Percentiles rank a stretch among this genome's conserved stretches.
phyloP scores from a whole-genome alignment of 1,284 basidiomycete species.

The Cystobasidiaceae sp. region DNA sequence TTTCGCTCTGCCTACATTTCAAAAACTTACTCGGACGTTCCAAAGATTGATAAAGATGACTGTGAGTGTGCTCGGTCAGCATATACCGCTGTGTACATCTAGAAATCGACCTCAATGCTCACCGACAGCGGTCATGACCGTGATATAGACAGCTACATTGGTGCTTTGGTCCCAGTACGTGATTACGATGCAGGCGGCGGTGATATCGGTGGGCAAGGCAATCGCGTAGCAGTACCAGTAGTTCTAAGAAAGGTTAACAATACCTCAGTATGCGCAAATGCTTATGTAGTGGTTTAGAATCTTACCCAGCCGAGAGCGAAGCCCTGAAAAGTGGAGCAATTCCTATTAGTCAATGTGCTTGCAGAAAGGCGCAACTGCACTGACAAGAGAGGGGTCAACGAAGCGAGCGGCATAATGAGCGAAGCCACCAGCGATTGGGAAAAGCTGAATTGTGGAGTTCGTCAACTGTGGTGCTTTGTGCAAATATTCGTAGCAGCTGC shows the following conservation, averaged over 20 bases:
- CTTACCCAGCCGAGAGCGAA: not conserved
- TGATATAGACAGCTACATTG: not conserved
- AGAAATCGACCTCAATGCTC: conserved; percentile 32
- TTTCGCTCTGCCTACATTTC: not conserved
- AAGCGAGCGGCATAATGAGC: conserved; percentile 72
- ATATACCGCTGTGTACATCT: not conserved
- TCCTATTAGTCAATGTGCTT: too few relatives aligned
- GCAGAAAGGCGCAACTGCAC: too few relatives aligned
- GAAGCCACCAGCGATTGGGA: conserved; percentile 59
- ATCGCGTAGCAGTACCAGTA: not conserved
- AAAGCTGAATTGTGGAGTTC: conserved; percentile 26
- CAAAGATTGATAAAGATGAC: not conserved
- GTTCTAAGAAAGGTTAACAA: conserved; percentile 50
- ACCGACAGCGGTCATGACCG: not conserved
- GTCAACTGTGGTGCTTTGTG: too few relatives aligned
- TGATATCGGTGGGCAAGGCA: not conserved
- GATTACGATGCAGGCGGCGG: not conserved
- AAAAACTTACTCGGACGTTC: not conserved
- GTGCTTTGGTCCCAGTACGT: not conserved
- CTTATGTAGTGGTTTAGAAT: too few relatives aligned
- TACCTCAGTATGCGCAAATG: too few relatives aligned
- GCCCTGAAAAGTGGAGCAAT: conserved; percentile 59
- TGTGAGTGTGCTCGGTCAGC: too few relatives aligned
- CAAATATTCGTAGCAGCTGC: too few relatives aligned
- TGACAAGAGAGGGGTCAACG: too few relatives aligned